Percentiles rank a stretch among this genome's conserved stretches.
Evolutionary conservation across 2,329 filamentous ascomycete genomes (phyloP).

Genomic region (Xenosphaeropsis pyriputrescens): DNA sequence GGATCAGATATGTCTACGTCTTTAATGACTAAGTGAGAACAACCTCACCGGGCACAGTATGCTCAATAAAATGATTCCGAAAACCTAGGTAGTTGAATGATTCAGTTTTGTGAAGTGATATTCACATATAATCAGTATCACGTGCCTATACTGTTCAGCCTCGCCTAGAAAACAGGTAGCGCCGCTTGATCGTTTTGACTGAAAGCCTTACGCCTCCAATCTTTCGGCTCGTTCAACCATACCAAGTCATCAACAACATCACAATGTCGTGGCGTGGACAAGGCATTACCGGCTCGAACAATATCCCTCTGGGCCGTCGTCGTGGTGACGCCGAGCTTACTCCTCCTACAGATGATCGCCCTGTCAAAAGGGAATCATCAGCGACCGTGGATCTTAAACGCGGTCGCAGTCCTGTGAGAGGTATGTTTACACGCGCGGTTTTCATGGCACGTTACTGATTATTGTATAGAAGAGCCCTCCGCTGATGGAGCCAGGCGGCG

Average conservation of each 20-base stretch:
- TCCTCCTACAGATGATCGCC: constrained; percentile 14
- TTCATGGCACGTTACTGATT: constrained; percentile 3
- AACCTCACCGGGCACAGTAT: too few relatives aligned
- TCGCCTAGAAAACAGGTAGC: too few relatives aligned
- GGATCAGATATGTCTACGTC: too few relatives aligned
- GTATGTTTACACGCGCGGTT: constrained; percentile 30
- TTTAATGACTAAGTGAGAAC: too few relatives aligned
- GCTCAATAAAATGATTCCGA: too few relatives aligned
- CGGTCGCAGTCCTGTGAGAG: constrained; percentile 78
- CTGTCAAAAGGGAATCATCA: too few relatives aligned
- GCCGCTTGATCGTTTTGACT: background rate
- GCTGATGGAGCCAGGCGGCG: constrained; percentile 59
- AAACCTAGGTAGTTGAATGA: too few relatives aligned
- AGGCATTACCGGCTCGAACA: constrained; percentile 96
- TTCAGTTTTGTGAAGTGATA: too few relatives aligned
- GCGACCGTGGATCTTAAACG: constrained; percentile 44
- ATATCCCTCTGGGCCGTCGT: constrained; percentile 80
- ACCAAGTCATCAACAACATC: constrained; percentile 3
- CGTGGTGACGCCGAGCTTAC: constrained; percentile 44
- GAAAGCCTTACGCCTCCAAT: background rate
- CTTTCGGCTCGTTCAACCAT: background rate
- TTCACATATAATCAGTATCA: too few relatives aligned
- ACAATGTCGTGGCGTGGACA: constrained; percentile 50
- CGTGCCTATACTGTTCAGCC: too few relatives aligned
- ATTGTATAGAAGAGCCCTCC: constrained; percentile 11